Percentiles rank a stretch among this genome's conserved stretches.
These are phyloP conservation scores for Castanopsis chinensis DNA, from an alignment of 306 rosid species.

Conservation along the genomic window DNA sequence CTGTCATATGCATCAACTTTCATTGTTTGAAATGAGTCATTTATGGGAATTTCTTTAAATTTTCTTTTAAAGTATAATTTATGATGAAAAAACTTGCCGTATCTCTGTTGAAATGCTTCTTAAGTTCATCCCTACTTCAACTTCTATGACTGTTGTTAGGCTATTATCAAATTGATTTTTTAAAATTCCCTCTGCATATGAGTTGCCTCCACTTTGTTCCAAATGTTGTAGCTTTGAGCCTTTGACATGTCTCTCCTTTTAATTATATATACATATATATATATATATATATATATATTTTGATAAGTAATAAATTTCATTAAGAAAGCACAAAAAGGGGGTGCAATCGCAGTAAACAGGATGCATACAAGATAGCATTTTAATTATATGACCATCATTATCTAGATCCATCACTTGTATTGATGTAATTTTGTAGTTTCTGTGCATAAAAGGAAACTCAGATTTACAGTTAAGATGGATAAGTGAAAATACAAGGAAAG, in stretches of 20 bases:
- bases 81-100: constrained; percentile 6
- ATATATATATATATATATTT: too few relatives aligned
- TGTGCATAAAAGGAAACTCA: constrained; percentile 1
- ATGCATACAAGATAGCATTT: too few relatives aligned
- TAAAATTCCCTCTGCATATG: background rate
- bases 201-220: background rate
- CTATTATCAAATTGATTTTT: background rate
- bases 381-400: background rate
- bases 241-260: background rate
- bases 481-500: too few relatives aligned
- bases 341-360: too few relatives aligned
- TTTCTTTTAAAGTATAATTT: constrained; percentile 16
- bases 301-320: too few relatives aligned
- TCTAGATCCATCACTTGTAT: background rate
- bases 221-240: background rate
- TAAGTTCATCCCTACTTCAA: background rate
- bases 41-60: background rate
- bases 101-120: constrained; percentile 3
- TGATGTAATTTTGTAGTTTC: constrained; percentile 1
- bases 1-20: constrained; percentile 2
- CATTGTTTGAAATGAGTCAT: constrained; percentile 7
- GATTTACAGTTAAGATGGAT: background rate
- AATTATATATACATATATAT: background rate
- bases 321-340: too few relatives aligned
- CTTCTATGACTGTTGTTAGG: background rate